These are phyloP conservation scores for Schizophyllum amplum DNA, from an alignment of 1,284 basidiomycete species.

Conservation along the genomic window DNA sequence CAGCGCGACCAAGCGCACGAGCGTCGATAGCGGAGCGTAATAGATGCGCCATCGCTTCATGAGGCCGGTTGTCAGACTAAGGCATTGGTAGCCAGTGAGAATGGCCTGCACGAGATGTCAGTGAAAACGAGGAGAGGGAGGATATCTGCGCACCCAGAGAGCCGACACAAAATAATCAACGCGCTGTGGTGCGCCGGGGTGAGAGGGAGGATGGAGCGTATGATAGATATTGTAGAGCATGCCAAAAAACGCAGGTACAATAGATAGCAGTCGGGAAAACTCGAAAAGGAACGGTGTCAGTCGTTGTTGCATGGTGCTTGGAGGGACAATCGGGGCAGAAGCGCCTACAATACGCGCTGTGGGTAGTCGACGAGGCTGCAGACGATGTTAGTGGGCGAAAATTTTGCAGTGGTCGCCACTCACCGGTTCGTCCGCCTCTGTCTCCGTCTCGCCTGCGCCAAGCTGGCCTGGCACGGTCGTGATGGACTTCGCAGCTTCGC, in stretches of 20 bases:
- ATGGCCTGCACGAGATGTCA: conserved; percentile 40
- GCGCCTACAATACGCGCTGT: conserved; percentile 47
- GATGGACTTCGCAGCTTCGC: conserved; percentile 35
- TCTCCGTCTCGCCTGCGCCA: conserved; percentile 71
- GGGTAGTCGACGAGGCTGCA: conserved; percentile 46
- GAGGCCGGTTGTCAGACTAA: conserved; percentile 72
- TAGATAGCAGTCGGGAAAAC: conserved; percentile 53
- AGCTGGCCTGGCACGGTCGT: conserved; percentile 51
- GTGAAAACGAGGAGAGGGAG: conserved; percentile 1
- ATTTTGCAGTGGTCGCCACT: conserved; percentile 22
- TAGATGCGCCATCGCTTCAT: conserved; percentile 76
- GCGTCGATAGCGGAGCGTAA: conserved; percentile 71
- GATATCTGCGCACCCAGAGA: conserved; percentile 48
- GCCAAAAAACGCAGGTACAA: conserved; percentile 66
- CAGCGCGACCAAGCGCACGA: conserved; percentile 75
- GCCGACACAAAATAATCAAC: conserved; percentile 56
- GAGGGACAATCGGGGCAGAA: conserved; percentile 39
- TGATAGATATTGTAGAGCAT: conserved; percentile 51
- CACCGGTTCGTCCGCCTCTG: conserved; percentile 68
- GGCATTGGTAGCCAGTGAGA: conserved; percentile 76
- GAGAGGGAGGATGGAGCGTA: conserved; percentile 33
- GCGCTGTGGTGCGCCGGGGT: conserved; percentile 31
- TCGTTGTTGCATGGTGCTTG: conserved; percentile 28
- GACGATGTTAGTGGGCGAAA: too few species aligned
- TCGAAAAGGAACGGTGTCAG: conserved; percentile 34